Evolutionary conservation across 176 grass and related monocot genomes (phyloP).

Genomic region (Paspalum notatum): DNA sequence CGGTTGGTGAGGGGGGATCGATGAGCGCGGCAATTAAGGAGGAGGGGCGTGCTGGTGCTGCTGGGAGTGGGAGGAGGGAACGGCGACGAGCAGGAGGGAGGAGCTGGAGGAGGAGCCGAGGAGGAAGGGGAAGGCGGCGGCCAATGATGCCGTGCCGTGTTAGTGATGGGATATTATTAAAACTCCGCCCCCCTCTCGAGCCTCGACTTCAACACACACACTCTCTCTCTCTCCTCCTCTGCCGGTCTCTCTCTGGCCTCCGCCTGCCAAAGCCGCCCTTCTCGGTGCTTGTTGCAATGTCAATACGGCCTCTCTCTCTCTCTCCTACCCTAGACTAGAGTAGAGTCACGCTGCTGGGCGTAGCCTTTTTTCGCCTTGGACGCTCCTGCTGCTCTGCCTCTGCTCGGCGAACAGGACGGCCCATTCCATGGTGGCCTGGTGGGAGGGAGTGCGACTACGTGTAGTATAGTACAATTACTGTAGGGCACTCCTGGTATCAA

Average conservation of each 20-base stretch:
- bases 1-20: slow-evolving; percentile 46
- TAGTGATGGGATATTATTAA: slow-evolving; percentile 70
- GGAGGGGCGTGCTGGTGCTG: not conserved
- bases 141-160: slow-evolving; percentile 66
- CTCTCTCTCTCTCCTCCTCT: not conserved
- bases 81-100: slow-evolving; percentile 1
- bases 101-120: slow-evolving; percentile 18
- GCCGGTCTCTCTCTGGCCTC: slow-evolving; percentile 16
- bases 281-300: slow-evolving; percentile 45
- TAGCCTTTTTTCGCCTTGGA: no score
- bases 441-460: no score
- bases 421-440: no score
- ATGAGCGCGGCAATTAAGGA: slow-evolving; percentile 57
- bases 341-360: no score
- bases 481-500: not conserved
- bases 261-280: slow-evolving; percentile 46
- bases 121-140: not conserved
- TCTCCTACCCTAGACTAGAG: no score
- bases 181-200: slow-evolving; percentile 23
- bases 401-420: no score
- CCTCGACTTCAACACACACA: slow-evolving; percentile 1
- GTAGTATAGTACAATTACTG: not conserved
- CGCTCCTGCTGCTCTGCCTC: no score
- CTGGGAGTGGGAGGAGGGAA: not conserved
- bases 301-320: slow-evolving; percentile 19